Conservation (phyloP, 2,329 filamentous ascomycete genomes). For the Torrubiella hemipterigena region DNA sequence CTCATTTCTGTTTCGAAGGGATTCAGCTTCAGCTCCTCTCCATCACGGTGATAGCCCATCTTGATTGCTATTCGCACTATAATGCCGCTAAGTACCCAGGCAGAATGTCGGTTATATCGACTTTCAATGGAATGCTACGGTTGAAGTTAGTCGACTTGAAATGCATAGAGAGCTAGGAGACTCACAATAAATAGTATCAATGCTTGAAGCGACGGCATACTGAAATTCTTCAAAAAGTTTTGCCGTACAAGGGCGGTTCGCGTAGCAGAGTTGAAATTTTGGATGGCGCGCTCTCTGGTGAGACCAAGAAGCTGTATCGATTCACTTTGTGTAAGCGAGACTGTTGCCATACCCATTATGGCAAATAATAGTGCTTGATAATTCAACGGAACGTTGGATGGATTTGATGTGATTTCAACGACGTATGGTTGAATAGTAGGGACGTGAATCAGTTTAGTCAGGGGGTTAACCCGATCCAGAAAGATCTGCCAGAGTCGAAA, state of each 20-base stretch:
- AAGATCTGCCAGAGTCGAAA: slow-evolving; percentile 66
- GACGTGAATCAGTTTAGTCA: slow-evolving; percentile 61
- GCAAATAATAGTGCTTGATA: slow-evolving; percentile 51
- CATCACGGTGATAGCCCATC: slow-evolving; percentile 55
- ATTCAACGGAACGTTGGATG: slow-evolving; percentile 41
- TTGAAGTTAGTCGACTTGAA: slow-evolving; percentile 7
- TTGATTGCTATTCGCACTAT: slow-evolving; percentile 53
- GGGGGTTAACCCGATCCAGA: slow-evolving; percentile 61
- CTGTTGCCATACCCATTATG: slow-evolving; percentile 51
- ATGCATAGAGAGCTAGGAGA: background rate
- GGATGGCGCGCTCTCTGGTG: slow-evolving; percentile 35
- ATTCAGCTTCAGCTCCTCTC: slow-evolving; percentile 39
- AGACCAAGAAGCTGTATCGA: slow-evolving; percentile 39
- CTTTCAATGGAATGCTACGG: slow-evolving; percentile 41
- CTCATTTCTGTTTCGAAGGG: slow-evolving; percentile 58
- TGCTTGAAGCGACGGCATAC: slow-evolving; percentile 47
- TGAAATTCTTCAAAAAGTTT: slow-evolving; percentile 46
- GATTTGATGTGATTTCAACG: slow-evolving; percentile 47
- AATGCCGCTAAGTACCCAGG: slow-evolving; percentile 49
- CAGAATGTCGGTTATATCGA: slow-evolving; percentile 44
- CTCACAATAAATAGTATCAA: slow-evolving; percentile 44
- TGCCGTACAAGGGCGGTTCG: slow-evolving; percentile 36
- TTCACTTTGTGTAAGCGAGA: slow-evolving; percentile 43
- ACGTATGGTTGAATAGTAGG: slow-evolving; percentile 56
- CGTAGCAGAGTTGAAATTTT: slow-evolving; percentile 38